Evolutionary conservation across 805 yeast species (phyloP), one percentile per base, ranked within the genome.

Genomic region (Saturnispora dispora): DNA sequence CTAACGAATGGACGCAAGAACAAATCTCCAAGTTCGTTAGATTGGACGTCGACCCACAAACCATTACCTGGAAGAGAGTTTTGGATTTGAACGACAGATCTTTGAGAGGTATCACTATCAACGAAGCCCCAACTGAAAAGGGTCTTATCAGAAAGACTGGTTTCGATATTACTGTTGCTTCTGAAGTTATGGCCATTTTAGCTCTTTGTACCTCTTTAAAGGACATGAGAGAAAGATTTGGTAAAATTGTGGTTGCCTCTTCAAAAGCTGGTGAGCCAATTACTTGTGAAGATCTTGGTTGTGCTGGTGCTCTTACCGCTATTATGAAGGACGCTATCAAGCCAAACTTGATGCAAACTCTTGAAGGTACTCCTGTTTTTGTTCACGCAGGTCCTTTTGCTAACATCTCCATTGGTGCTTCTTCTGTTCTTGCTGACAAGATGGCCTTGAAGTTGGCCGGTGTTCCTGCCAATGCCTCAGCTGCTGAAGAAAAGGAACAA

Each of bases 371-470:
- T 7, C 98, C 98, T 5, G 98, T 91, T 25, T 82, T 91, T 63
- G 96, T 91, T 18, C 98, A 91, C 66, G 97, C 97, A 40, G 98
- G 98, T 56, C 98, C 98, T 28, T 91, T 91, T 68, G 98, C 98
- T 58, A 91, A 91, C 71, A 91, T 91, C 58, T 87, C 96, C 33
- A 91, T 91, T 65, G 99, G 99, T 61, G 96, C 97, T 13, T 86
- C 91, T 35, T 90, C 97, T 11, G 90, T 91, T 17, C 72, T 91
- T 52, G 97, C 98, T 52, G 99, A 91, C 67, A 82, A 82, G 67
- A 79, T 91, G 70, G 99, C 96, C 5, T 76, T 91, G 64, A 89
- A 91, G 71, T 79, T 91, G 60, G 89, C 95, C 17, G 93, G 93
- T 60, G 73, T 79, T 35, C 76, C 74, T 49, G 70, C 73, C 41